Evolutionary conservation across 2,329 filamentous ascomycete species (phyloP), one percentile per base, ranked within the genome.

Genomic region (Aaosphaeria pasadenensis): DNA sequence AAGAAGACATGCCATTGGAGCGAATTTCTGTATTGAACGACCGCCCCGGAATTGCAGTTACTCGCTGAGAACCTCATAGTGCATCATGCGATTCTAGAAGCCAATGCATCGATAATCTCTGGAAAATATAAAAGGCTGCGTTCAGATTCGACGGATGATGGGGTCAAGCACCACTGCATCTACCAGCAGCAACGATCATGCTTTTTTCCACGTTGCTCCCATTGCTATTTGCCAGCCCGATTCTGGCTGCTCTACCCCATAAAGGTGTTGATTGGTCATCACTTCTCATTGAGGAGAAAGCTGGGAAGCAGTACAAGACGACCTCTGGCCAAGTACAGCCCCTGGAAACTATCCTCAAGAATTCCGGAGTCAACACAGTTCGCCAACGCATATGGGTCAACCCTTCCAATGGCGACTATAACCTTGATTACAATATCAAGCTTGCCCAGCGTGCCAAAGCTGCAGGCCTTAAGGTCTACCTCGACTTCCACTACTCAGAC

Each of bases 341-440:
- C 0, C 73, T 89, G 1, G 86, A 89, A 59, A 75, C 71, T 2
- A 88, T 89, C 45, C 70, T 89, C 4, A 78, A 74, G 4, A 71
- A 71, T 7, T 80, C 75, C 30, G 86, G 86, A 11, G 80, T 87
- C 56, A 89, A 88, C 66, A 86, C 82, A 0, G 81, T 88, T 41
- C 81, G 86, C 13, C 86, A 89, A 64, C 77, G 87, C 29, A 68
- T 89, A 39, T 89, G 86, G 86, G 86, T 89, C 28, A 86, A 86
- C 56, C 66, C 66, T 0, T 56, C 77, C 7, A 77, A 81, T 55
- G 83, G 84, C 41, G 76, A 78, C 55, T 89, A 89, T 66, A 80
- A 86, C 65, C 74, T 89, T 39, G 80, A 80, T 49, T 89, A 89
- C 70, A 89, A 88, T 62, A 63, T 90, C 52, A 71, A 79, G 46